phyloP scores from a whole-genome alignment of 768 basidiomycete species.

The Obba rivulosa region DNA sequence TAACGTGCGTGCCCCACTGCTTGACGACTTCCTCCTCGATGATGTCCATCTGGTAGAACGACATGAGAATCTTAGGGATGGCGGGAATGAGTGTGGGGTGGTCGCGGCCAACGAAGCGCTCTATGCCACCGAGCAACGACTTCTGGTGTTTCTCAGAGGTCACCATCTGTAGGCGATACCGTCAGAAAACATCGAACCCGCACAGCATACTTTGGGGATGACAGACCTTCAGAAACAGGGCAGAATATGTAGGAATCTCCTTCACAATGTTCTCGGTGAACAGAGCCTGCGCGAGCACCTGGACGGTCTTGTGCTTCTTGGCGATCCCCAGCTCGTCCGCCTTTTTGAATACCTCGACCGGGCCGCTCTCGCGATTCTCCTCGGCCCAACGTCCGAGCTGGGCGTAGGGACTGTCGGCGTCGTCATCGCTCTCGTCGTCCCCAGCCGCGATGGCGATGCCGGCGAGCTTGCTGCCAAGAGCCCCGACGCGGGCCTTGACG shows the following conservation, averaged over 20 bases:
- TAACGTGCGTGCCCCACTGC: conserved; percentile 94
- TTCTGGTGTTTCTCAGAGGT: conserved; percentile 96
- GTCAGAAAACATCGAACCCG: conserved; percentile 5
- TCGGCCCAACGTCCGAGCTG: conserved; percentile 82
- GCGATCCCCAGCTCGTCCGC: conserved; percentile 88
- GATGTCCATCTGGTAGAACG: conserved; percentile 85
- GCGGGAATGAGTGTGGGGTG: conserved; percentile 64
- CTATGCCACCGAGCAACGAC: conserved; percentile 87
- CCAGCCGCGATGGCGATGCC: conserved; percentile 41
- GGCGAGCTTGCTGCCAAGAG: conserved; percentile 57
- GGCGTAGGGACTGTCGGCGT: conserved; percentile 79
- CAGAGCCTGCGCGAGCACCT: conserved; percentile 77
- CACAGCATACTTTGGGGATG: neutral
- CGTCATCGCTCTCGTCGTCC: conserved; percentile 89
- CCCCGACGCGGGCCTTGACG: conserved; percentile 75
- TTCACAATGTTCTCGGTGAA: conserved; percentile 69
- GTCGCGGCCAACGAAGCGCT: conserved; percentile 73
- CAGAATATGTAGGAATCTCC: conserved; percentile 59
- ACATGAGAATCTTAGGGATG: conserved; percentile 93
- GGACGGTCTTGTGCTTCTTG: conserved; percentile 89
- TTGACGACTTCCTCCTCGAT: conserved; percentile 87
- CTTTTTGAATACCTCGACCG: conserved; percentile 78
- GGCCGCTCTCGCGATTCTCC: conserved; percentile 55
- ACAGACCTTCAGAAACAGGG: conserved; percentile 74
- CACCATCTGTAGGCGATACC: conserved; percentile 53